Evolutionary conservation across 305 asterid genomes (phyloP), one percentile per base, ranked within the genome.

Genomic region (Nicotiana rustica): DNA sequence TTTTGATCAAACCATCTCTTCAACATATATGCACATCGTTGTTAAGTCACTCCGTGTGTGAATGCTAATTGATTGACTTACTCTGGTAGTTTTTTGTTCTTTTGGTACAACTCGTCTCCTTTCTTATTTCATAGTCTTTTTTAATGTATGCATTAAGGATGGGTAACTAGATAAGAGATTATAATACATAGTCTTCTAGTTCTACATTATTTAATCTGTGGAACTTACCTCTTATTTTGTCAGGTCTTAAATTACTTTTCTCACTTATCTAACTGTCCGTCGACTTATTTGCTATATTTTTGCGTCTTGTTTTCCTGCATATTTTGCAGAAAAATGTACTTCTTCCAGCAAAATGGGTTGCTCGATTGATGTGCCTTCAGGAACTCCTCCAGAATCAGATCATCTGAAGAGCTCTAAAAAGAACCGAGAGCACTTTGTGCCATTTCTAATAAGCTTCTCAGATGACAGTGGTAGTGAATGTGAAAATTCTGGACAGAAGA

Each of bases 391-490:
- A 41, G 89, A 82, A 73, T 78, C 78, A 70, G 79, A 36, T 81
- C 82, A 79, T 49, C 86, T 18, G 49, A 86, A 85, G 83, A 82
- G 75, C 80, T 68, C 71, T 62, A 90, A 88, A 60, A 90, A 84
- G 87, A 88, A 68, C 61, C 84, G 88, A 67, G 91, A 82, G 65
- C 81, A 86, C 13, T 89, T 89, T 84, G 90, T 89, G 61, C 92
- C 92, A 57, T 89, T 89, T 85, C 81, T 88, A 35, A 90, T 90
- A 77, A 86, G 92, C 81, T 90, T 90, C 82, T 90, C 91, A 47
- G 92, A 90, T 81, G 92, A 90, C 56, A 86, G 87, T 67, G 90
- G 90, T 60, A 86, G 91, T 70, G 90, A 88, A 84, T 77, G 85
- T 79, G 92, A 88, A 69, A 83, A 86, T 68, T 60, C 86, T 79